A percentile compares a stretch with the other conserved stretches of the same genome.
These are phyloP conservation scores for Dipodascus albidus DNA, from an alignment of 805 yeast genomes.

Conservation along the genomic window DNA sequence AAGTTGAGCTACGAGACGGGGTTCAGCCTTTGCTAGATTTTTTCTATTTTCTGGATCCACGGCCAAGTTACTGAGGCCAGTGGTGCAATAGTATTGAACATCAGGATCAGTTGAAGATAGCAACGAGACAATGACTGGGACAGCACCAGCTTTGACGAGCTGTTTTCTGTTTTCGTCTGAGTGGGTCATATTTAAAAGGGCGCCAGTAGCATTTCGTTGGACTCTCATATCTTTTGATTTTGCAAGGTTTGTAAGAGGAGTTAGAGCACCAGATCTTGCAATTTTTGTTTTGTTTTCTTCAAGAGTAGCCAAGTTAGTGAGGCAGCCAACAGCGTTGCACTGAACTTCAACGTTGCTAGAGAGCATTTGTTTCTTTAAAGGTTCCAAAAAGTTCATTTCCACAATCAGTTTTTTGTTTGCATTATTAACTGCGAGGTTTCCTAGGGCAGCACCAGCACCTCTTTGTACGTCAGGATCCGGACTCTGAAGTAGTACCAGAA, in stretches of 20 bases:
- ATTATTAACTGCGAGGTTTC: constrained; percentile 92
- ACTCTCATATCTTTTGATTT: constrained; percentile 91
- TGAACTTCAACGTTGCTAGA: constrained; percentile 95
- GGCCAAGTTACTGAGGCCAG: constrained; percentile 93
- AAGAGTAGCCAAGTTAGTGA: constrained; percentile 94
- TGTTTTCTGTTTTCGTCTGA: constrained; percentile 94
- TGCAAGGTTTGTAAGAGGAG: constrained; percentile 89
- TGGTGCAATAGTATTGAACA: constrained; percentile 96
- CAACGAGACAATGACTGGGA: constrained; percentile 85
- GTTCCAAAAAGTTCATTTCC: constrained; percentile 98
- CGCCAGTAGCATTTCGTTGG: constrained; percentile 98
- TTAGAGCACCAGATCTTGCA: constrained; percentile 91
- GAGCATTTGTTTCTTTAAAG: constrained; percentile 95
- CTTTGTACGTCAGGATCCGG: constrained; percentile 92
- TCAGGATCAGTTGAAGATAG: constrained; percentile 84
- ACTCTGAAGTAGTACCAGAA: constrained; percentile 73
- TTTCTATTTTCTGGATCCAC: constrained; percentile 90
- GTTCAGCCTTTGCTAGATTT: constrained; percentile 83
- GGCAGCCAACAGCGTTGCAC: constrained; percentile 98
- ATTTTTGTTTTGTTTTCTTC: constrained; percentile 94
- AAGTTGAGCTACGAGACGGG: constrained; percentile 52
- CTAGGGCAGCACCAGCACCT: constrained; percentile 97
- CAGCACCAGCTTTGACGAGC: constrained; percentile 95
- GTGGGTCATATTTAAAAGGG: constrained; percentile 95
- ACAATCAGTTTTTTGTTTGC: constrained; percentile 89